Evolutionary conservation across 2,329 filamentous ascomycete genomes (phyloP).

Genomic region (Claviceps quebecensis): DNA sequence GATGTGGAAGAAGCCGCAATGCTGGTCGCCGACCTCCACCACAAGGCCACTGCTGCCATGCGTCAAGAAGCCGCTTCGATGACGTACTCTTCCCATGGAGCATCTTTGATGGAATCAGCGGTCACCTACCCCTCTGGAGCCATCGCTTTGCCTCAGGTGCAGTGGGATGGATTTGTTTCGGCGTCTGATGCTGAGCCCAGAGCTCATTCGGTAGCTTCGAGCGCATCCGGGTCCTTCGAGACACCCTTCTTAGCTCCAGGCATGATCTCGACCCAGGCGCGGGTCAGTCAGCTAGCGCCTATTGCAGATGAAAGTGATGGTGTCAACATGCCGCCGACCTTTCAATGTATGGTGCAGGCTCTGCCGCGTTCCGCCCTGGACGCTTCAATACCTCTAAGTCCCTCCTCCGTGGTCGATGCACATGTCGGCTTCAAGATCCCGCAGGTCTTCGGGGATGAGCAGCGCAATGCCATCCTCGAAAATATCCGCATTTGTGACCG

Average conservation of each 20-base stretch:
- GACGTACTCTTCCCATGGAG: conserved; percentile 57
- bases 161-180: conserved; percentile 82
- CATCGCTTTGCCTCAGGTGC: conserved; percentile 71
- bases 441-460: conserved; percentile 70
- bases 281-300: conserved; percentile 49
- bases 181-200: conserved; percentile 57
- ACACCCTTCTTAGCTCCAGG: conserved; percentile 47
- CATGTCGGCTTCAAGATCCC: conserved; percentile 58
- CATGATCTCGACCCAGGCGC: conserved; percentile 37
- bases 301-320: conserved; percentile 51
- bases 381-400: conserved; percentile 61
- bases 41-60: conserved; percentile 72
- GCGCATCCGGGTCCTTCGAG: conserved; percentile 52
- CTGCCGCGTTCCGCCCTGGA: conserved; percentile 53
- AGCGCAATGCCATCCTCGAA: conserved; percentile 71
- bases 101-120: conserved; percentile 61
- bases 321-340: conserved; percentile 47
- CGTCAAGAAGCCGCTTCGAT: conserved; percentile 45
- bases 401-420: conserved; percentile 56
- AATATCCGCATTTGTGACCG: conserved; percentile 71
- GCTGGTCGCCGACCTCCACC: conserved; percentile 95
- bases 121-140: conserved; percentile 65
- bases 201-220: conserved; percentile 58
- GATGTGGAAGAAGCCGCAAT: conserved; percentile 96
- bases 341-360: conserved; percentile 61